These are phyloP conservation scores for Candida patagonica DNA, from an alignment of 805 yeast species.

Conservation along the genomic window DNA sequence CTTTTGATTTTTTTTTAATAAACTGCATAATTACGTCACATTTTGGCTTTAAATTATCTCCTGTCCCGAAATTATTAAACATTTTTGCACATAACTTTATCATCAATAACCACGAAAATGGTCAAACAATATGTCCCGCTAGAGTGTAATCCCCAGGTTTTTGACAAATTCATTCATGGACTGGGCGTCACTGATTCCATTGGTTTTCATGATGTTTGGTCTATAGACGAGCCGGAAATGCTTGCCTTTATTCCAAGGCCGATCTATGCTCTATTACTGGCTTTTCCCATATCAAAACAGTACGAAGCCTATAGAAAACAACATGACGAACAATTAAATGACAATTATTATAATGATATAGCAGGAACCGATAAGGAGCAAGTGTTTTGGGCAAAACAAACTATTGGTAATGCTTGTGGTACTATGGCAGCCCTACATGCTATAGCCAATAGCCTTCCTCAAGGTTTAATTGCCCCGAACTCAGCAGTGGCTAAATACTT, in stretches of 20 bases:
- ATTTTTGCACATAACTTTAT: too few species aligned
- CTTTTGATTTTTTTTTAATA: too few species aligned
- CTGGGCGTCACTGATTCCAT: conserved; percentile 57
- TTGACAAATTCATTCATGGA: conserved; percentile 54
- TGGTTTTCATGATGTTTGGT: conserved; percentile 71
- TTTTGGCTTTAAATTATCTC: too few species aligned
- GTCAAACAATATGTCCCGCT: conserved; percentile 52
- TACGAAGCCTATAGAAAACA: conserved; percentile 44
- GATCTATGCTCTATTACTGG: conserved; percentile 57
- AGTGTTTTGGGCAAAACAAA: conserved; percentile 71
- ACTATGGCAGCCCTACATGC: conserved; percentile 78
- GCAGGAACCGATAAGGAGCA: conserved; percentile 18
- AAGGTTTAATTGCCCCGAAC: conserved; percentile 22
- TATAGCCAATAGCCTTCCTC: conserved; percentile 30
- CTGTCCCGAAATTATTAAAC: too few species aligned
- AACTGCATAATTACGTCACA: too few species aligned
- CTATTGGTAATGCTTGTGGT: conserved; percentile 86
- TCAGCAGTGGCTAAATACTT: conserved; percentile 24
- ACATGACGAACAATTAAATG: conserved; percentile 29
- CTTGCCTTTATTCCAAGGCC: conserved; percentile 79
- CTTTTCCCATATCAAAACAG: conserved; percentile 66
- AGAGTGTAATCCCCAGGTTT: conserved; percentile 84
- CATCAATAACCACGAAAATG: background rate
- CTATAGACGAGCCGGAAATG: conserved; percentile 76
- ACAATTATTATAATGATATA: conserved; percentile 23